Evolutionary conservation across 148 eudicot species (phyloP), one percentile per base, ranked within the genome.

Genomic region (Beta vulgaris): DNA sequence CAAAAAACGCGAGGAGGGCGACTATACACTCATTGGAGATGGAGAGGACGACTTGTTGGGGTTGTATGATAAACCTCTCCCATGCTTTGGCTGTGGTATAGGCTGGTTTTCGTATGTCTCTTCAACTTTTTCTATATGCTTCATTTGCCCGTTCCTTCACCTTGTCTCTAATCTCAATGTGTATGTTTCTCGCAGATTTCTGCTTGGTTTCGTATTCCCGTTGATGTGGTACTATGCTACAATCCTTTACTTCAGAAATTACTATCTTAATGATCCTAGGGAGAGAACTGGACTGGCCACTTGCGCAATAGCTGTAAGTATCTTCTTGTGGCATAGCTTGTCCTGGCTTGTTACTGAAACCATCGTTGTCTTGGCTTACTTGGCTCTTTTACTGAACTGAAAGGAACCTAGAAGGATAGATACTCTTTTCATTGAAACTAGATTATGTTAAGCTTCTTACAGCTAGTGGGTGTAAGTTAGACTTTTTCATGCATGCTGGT

Each of bases 211-310:
- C 68, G 61, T 84, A 29, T 77, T 81, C 49, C 96, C 96, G n/a
- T 62, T 87, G 59, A 76, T 82, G 81, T 90, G 96, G 96, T 88
- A 87, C 77, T 88, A 79, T 73, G 96, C 84, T 35, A 82, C 92
- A 72, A 63, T 88, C 62, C 88, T 88, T 49, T 88, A 90, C 84
- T 80, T 88, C 48, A 79, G 87, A 80, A 87, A 81, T 40, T 88
- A 90, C 87, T 87, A 87, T 77, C 84, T 35, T 57, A 84, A 71
- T 78, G 93, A 89, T 76, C 93, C 93, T 64, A 86, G 93, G 82
- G 93, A 89, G 82, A 85, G 93, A 43, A 71, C 84, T 73, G 93
- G 93, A 76, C 87, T 89, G 58, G 91, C 91, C 49, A 79, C 88
- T 66, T 86, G 73, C 53, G 91, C 91, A 49, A 72, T 86, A 54